These are phyloP conservation scores for Polytrichum commune DNA, from an alignment of 225 moss, liverwort and hornwort species.

Conservation along the genomic window DNA sequence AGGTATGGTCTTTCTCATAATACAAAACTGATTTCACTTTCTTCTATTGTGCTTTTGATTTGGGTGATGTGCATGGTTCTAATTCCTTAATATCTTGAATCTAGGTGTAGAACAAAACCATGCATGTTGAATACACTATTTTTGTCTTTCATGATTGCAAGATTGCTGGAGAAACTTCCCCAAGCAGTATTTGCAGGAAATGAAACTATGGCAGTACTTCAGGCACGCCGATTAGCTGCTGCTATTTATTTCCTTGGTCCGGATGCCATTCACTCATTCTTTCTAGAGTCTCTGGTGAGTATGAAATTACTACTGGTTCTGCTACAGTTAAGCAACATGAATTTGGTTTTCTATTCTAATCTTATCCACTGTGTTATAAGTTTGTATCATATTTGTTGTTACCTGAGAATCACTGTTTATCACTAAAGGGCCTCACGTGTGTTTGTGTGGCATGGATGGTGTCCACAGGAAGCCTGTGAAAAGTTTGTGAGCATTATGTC, in stretches of 20 bases:
- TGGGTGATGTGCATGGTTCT: too few species aligned
- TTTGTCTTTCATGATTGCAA: constrained; percentile 19
- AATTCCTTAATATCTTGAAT: too few species aligned
- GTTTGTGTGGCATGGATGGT: constrained; percentile 6
- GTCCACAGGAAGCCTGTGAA: constrained; percentile 57
- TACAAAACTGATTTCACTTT: neutral
- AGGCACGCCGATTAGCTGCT: constrained; percentile 74
- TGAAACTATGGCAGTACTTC: constrained; percentile 70
- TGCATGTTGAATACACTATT: neutral
- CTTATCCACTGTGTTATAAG: too few species aligned
- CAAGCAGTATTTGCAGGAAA: constrained; percentile 75
- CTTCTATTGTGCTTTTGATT: too few species aligned
- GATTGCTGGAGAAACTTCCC: constrained; percentile 82
- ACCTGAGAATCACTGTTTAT: too few species aligned
- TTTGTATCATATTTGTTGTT: too few species aligned
- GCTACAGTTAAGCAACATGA: too few species aligned
- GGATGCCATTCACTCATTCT: constrained; percentile 57
- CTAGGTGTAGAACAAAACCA: too few species aligned
- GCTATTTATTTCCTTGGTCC: constrained; percentile 88
- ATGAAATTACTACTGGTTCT: neutral
- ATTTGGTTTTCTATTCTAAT: too few species aligned
- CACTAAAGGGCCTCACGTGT: too few species aligned
- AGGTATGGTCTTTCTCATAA: constrained; percentile 40
- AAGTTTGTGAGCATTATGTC: constrained; percentile 52
- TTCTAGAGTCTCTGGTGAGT: constrained; percentile 69